These are phyloP conservation scores for Nannizziopsis arthrosporioides DNA, from an alignment of 2,329 filamentous ascomycete species.

Conservation along the genomic window DNA sequence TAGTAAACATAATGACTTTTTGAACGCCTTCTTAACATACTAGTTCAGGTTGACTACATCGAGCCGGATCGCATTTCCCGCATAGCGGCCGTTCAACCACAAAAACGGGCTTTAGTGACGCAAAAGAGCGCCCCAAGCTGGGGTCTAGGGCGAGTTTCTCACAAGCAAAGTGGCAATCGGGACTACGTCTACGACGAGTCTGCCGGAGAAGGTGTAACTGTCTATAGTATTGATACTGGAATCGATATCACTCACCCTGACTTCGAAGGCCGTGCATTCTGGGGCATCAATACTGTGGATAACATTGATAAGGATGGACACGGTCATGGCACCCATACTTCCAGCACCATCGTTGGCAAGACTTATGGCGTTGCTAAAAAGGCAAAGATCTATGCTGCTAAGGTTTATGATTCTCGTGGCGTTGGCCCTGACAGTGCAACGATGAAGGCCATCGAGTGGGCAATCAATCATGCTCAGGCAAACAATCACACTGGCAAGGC, in stretches of 20 bases:
- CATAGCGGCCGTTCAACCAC: background rate
- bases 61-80: slow-evolving; percentile 8
- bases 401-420: slow-evolving; percentile 37
- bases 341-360: slow-evolving; percentile 27
- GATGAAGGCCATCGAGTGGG: slow-evolving; percentile 39
- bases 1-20: background rate
- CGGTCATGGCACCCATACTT: slow-evolving; percentile 32
- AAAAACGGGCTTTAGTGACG: slow-evolving; percentile 5
- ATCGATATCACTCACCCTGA: slow-evolving; percentile 27
- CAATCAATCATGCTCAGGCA: slow-evolving; percentile 23
- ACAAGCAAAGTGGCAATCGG: slow-evolving; percentile 17
- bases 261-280: slow-evolving; percentile 28
- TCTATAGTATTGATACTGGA: slow-evolving; percentile 31
- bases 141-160: slow-evolving; percentile 28
- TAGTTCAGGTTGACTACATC: slow-evolving; percentile 11
- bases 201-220: slow-evolving; percentile 27
- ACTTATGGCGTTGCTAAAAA: slow-evolving; percentile 31
- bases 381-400: slow-evolving; percentile 36
- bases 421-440: slow-evolving; percentile 37
- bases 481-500: slow-evolving; percentile 23
- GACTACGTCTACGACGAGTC: slow-evolving; percentile 28
- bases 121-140: slow-evolving; percentile 23
- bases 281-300: slow-evolving; percentile 26
- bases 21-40: background rate
- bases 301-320: slow-evolving; percentile 17